Evolutionary conservation across 2,329 filamentous ascomycete genomes (phyloP), one percentile per base, ranked within the genome.

Genomic region (Alternaria gansuensis): DNA sequence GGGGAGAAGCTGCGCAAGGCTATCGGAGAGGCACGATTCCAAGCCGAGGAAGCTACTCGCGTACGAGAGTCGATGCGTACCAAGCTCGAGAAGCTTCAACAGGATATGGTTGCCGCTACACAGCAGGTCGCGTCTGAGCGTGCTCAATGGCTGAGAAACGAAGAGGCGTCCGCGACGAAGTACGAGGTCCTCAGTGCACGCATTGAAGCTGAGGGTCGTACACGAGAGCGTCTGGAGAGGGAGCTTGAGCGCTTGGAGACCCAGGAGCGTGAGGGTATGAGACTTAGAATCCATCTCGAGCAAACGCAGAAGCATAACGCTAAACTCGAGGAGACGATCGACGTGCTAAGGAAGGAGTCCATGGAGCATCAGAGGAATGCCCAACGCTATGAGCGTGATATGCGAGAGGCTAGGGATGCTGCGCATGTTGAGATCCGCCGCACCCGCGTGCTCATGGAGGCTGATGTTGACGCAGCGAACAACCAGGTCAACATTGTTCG

Each of bases 21-120:
- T 29, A 87, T 96, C 57, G 87, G 89, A 61, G 89, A 88, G 23
- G 83, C 97, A 54, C 87, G 88, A 62, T 85, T 85, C 44, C 93
- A 96, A 73, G 86, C 95, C 40, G 89, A 95, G 71, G 93, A 97
- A 79, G 94, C 92, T 71, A 88, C 93, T 72, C 88, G 90, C 63
- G 86, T 96, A 59, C 89, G 93, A 57, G 92, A 97, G 74, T 88
- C 85, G 60, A 93, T 96, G 86, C 89, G 92, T 66, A 83, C 83
- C 75, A 96, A 95, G 78, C 90, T 97, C 71, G 87, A 94, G 68
- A 88, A 88, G 59, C 82, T 99, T 37, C 93, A 98, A 77, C 87
- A 92, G 63, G 92, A 97, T 68, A 94, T 98, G 89, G 86, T 88
- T 31, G 83, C 83, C 55, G 91, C 92, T 48, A 89, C 91, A 52